Evolutionary conservation across 208 protist species (phyloP), one percentile per base, ranked within the genome.

Genomic region (Angomonas deanei): DNA sequence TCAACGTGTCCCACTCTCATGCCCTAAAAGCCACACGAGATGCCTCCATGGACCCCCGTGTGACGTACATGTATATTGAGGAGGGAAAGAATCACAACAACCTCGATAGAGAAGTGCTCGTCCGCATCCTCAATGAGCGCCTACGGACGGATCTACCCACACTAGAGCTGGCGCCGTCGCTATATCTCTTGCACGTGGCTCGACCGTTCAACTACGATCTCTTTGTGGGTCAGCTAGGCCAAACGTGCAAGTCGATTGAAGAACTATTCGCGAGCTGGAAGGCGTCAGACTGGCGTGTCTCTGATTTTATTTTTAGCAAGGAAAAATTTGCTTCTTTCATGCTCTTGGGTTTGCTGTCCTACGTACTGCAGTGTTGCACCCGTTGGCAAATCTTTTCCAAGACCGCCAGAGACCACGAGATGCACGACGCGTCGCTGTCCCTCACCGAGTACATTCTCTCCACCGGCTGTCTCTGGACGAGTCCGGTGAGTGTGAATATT

Each of bases 11-110:
- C 19, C 86, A 93, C 70, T 72, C 84, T 15, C 69, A 88, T 31
- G 56, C 58, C 31, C 66, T 95, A 13, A 78, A 88, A 68, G 49
- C 61, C 13, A 61, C 46, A 10, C 79, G 82, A 32, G 80, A 82
- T 50, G 62, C 69, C 6, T 77, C 78, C 4, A 42, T 54, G 1
- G 71, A 66, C 26, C 81, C 83, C 13, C 76, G 81, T 32, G 60
- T 82, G 2, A 79, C 82, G 1, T 81, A 91, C 64, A 38, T 90
- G 19, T 80, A 88, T 69, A 53, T 61, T 5, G 84, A 91, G 38
- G 66, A 88, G 36, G 77, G 67, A 17, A 76, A 75, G 24, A 80
- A 76, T 4, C 88, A 94, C 76, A 94, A 94, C 70, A 85, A 94
- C 63, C 75, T 94, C 39, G 76, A 74, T 36, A 70, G 74, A 28